Evolutionary conservation across 2,329 filamentous ascomycete genomes (phyloP).

Genomic region (Diaporthe vaccinii): DNA sequence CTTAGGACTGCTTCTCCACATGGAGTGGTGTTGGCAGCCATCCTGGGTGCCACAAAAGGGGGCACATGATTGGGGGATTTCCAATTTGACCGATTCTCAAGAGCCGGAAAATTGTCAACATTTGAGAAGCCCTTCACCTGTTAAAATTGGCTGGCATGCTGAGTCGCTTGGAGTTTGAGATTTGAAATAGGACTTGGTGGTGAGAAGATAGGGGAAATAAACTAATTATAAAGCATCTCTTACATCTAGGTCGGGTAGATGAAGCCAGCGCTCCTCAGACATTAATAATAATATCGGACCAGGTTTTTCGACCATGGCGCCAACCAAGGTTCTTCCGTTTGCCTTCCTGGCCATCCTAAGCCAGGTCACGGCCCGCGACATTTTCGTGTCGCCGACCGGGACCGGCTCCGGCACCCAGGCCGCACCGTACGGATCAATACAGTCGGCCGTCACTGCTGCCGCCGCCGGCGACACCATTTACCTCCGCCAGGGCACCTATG

Average conservation of each 20-base stretch:
- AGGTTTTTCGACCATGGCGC: not conserved
- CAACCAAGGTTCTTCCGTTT: conserved; percentile 1
- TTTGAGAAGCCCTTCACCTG: not conserved
- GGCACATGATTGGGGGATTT: conserved; percentile 22
- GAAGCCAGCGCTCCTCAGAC: not conserved
- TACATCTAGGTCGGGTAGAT: not conserved
- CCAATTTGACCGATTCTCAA: not conserved
- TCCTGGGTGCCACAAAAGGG: not conserved
- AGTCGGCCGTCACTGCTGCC: conserved; percentile 59
- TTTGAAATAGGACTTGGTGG: not conserved
- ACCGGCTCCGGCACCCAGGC: conserved; percentile 54
- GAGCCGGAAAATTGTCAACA: conserved; percentile 11
- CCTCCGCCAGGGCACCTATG: conserved; percentile 59
- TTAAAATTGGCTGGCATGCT: not conserved
- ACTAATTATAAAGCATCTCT: not conserved
- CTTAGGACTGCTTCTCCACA: conserved; percentile 4
- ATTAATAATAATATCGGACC: not conserved
- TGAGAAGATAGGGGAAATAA: not conserved
- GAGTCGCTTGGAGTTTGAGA: not conserved
- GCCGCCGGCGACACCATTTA: conserved; percentile 61
- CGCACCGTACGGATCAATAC: conserved; percentile 60
- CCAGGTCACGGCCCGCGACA: conserved; percentile 44
- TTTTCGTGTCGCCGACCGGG: conserved; percentile 62
- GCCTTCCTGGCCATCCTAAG: conserved; percentile 4
- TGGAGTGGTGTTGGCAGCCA: conserved; percentile 1